Base-by-base conservation (phyloP, 176 grass and related monocot genomes). In the Aegilops tauschii region DNA sequence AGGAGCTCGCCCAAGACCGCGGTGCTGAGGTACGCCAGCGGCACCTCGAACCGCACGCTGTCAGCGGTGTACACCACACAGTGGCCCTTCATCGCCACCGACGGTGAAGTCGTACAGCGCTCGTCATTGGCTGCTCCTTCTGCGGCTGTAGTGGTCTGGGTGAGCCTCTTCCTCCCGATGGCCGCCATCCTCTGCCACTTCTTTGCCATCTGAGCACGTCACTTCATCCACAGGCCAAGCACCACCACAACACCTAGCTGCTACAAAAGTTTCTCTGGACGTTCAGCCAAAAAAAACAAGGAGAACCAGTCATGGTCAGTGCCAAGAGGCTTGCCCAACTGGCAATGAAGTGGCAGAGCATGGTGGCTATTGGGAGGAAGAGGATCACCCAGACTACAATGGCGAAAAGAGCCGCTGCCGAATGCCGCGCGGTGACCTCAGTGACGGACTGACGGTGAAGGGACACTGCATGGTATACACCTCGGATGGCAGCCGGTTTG, bases 151-250 rank as follows among this genome's bases (percentile, higher is more conserved):
- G 35, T 39, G 0, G 61, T 16, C 61, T 21, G 29, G 6, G 63
- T 83, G 47, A 88, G 23, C 34, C 80, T 86, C 87, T 66, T 92
- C 84, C 85, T 89, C 8, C 86, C 74, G 8, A 92, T n/a, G 2
- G 64, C 52, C 0, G 86, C 69, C 40, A 90, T 62, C 29, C 75
- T 87, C 13, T 84, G 88, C 93, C 88, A 95, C 52, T 87, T 95
- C 14, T 78, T 88, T 11, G 73, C 73, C 50, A 88, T 45, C 27
- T 89, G 77, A 12, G 66, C 6, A 9, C 5, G 31, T 32, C 2
- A 32, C 31, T 32, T 32, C 31, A 32, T 32, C 31, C 1, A 32
- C 31, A 32, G 31, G 31, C 31, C 31, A 32, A 32, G 31, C 31
- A 32, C 31, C 31, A 32, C 31, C 31, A 32, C 31, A 32, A 32